phyloP scores from a whole-genome alignment of 2,329 filamentous ascomycete genomes.

The Nannizziopsis arthrosporioides region DNA sequence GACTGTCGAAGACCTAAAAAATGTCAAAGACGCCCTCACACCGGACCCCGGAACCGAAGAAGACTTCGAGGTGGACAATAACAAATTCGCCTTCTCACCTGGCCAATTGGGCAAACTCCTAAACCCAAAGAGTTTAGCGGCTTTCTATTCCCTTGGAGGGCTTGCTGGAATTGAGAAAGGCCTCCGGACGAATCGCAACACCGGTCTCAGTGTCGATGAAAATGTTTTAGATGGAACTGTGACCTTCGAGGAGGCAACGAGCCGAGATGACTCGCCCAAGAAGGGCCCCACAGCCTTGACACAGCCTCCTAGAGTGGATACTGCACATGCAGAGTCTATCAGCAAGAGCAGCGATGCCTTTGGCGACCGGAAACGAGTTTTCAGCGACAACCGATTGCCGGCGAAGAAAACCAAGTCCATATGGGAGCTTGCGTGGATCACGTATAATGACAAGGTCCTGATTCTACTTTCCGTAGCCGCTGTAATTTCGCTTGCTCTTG shows the following conservation, averaged over 20 bases:
- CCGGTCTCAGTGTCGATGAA: constrained; percentile 62
- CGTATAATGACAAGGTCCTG: constrained; percentile 70
- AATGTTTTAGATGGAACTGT: constrained; percentile 50
- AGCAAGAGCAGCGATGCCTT: constrained; percentile 34
- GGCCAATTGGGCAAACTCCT: constrained; percentile 65
- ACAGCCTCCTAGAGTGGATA: constrained; percentile 13
- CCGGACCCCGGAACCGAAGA: constrained; percentile 61
- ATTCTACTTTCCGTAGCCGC: constrained; percentile 61
- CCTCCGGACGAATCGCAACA: constrained; percentile 51
- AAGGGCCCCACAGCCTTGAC: constrained; percentile 14
- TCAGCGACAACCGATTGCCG: constrained; percentile 56
- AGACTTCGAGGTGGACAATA: constrained; percentile 56
- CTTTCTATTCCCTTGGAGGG: constrained; percentile 65
- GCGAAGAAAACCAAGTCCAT: constrained; percentile 59
- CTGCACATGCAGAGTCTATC: constrained; percentile 13
- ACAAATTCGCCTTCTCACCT: constrained; percentile 60
- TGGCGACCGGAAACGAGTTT: constrained; percentile 57
- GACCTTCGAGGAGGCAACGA: constrained; percentile 53
- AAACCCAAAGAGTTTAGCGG: constrained; percentile 65
- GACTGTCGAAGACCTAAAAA: constrained; percentile 40
- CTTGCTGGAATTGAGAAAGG: constrained; percentile 62
- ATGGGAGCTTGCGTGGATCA: constrained; percentile 61
- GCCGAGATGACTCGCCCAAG: constrained; percentile 13
- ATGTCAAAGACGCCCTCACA: constrained; percentile 50
- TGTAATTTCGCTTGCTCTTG: constrained; percentile 60